These are phyloP conservation scores for Ettlia oleoabundans DNA, from an alignment of 139 green algal species.

Conservation along the genomic window DNA sequence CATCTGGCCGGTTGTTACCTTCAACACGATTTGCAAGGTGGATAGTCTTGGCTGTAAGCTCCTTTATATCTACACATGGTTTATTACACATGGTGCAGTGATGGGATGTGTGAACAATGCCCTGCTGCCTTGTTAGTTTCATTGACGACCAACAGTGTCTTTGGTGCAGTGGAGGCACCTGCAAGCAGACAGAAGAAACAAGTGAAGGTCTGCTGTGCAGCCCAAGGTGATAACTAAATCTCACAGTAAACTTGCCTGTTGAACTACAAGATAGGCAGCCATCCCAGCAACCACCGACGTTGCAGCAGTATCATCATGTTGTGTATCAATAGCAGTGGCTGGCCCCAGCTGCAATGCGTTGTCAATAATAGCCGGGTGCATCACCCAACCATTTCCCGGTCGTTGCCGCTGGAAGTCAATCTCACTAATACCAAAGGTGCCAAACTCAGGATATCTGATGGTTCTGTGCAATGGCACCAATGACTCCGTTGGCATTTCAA, in stretches of 20 bases:
- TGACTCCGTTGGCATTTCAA: no score
- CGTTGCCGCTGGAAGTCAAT: background rate
- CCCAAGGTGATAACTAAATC: background rate
- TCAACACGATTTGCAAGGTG: background rate
- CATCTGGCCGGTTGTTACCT: background rate
- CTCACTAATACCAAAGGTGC: no score
- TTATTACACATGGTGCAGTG: background rate
- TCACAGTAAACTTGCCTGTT: background rate
- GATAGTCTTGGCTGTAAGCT: constrained; percentile 26
- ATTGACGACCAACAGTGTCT: background rate
- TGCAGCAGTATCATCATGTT: constrained; percentile 1
- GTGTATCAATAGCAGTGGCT: constrained; percentile 21
- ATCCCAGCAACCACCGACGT: constrained; percentile 41
- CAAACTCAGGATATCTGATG: no score
- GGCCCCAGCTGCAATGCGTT: constrained; percentile 51
- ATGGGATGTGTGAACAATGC: background rate
- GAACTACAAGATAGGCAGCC: background rate
- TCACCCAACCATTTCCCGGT: background rate
- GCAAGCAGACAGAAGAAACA: background rate
- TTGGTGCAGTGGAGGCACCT: no score
- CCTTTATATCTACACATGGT: background rate
- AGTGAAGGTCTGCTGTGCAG: no score
- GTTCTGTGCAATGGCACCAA: no score
- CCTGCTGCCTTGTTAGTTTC: background rate
- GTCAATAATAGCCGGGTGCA: constrained; percentile 45